A percentile compares a stretch with the other conserved stretches of the same genome.
phyloP scores from a whole-genome alignment of 257 asterid species.

The Phtheirospermum japonicum region DNA sequence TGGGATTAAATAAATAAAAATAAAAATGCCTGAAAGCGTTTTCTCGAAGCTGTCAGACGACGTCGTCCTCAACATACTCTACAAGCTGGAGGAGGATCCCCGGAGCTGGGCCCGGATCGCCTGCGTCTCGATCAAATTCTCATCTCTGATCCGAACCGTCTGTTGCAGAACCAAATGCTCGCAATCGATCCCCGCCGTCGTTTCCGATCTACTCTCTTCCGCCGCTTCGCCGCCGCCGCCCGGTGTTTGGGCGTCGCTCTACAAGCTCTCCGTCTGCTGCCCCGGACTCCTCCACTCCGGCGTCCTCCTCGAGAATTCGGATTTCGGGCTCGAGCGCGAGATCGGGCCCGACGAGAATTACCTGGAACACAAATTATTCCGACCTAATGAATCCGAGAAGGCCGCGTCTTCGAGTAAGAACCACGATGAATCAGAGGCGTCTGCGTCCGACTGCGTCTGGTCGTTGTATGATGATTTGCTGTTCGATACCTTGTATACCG shows the following conservation, averaged over 20 bases:
- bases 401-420: slow-evolving; percentile 37
- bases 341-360: slow-evolving; percentile 71
- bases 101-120: slow-evolving; percentile 84
- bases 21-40: slow-evolving; percentile 37
- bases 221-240: slow-evolving; percentile 25
- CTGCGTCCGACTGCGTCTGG: slow-evolving; percentile 59
- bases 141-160: slow-evolving; percentile 52
- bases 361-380: slow-evolving; percentile 15
- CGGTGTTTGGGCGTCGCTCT: slow-evolving; percentile 73
- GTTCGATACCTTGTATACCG: slow-evolving; percentile 62
- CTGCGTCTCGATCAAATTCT: slow-evolving; percentile 78
- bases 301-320: slow-evolving; percentile 79
- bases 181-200: slow-evolving; percentile 67
- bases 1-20: neutral
- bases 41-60: slow-evolving; percentile 83
- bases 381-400: slow-evolving; percentile 20
- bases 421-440: slow-evolving; percentile 24
- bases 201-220: slow-evolving; percentile 60
- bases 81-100: slow-evolving; percentile 83
- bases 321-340: slow-evolving; percentile 91
- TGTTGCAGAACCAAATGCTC: slow-evolving; percentile 70
- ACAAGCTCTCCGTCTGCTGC: slow-evolving; percentile 86
- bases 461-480: slow-evolving; percentile 79
- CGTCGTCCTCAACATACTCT: slow-evolving; percentile 65
- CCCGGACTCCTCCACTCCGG: slow-evolving; percentile 88